Evolutionary conservation across 2,329 filamentous ascomycete genomes (phyloP), one percentile per base, ranked within the genome.

Genomic region (Sarocladium kiliense): DNA sequence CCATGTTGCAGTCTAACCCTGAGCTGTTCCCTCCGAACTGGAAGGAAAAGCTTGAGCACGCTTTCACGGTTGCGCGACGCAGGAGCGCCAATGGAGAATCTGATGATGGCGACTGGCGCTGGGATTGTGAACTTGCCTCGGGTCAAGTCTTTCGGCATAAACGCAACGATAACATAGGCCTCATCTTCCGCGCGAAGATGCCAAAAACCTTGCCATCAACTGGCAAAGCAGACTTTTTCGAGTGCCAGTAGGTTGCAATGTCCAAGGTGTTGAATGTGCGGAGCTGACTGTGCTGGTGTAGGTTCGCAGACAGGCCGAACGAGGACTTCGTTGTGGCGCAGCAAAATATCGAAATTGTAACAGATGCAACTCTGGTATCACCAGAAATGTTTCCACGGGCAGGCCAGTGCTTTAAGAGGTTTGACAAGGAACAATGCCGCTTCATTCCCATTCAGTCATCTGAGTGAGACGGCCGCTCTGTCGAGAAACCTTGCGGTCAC

Each of bases 381-480:
- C 50, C 64, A 47, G 68, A 53, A 68, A 73, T 60, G 61, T 79
- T 90, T 65, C 76, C 77, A 45, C 71, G 89, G 61, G 90, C 91
- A 2, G 94, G 94, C 0, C 87, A 86, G 63, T 90, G 89, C 69
- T 97, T 99, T 70, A 95, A 90, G 70, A 79, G 91, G 41, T 97
- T 91, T 77, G 89, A 97, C 69, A 65, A 68, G 3, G 74, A 73
- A 32, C 77, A 71, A 0, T 83, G 83, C 61, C 77, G 72, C 3
- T 99, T 97, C 72, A 79, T 96, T 30, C 96, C 91, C 62, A 97
- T 51, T n/a, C 16, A 36, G 92, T 64, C 97, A 91, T 69, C 11
- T 12, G 27, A 51, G 4, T 36, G 10, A 32, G 23, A 3, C 44
- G 11, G 4, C 16, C 7, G 7, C 16, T n/a, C 6, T n/a, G 25